phyloP scores from a whole-genome alignment of 2,329 filamentous ascomycete species.

The Fusarium secorum region DNA sequence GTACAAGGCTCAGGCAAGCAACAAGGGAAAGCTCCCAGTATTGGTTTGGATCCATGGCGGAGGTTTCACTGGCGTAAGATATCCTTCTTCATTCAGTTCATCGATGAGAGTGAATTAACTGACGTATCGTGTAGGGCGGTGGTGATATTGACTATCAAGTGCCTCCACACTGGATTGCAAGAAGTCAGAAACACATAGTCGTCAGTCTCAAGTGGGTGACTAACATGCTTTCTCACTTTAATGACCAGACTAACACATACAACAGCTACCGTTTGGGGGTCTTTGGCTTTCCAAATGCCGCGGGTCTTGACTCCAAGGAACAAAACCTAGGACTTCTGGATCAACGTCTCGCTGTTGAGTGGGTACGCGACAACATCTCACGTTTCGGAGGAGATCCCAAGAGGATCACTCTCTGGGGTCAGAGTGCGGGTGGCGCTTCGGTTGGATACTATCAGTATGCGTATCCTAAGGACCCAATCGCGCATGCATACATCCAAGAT shows the following conservation, averaged over 20 bases:
- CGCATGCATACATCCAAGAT: conserved; percentile 1
- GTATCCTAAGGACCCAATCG: neutral
- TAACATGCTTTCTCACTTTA: neutral
- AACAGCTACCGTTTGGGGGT: conserved; percentile 1
- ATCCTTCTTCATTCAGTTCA: neutral
- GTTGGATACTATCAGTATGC: conserved; percentile 12
- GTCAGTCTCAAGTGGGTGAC: conserved; percentile 5
- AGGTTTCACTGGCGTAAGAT: neutral
- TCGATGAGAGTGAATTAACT: neutral
- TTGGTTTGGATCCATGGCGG: conserved; percentile 9
- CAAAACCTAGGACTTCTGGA: conserved; percentile 3
- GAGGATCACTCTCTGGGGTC: conserved; percentile 1
- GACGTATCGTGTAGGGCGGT: neutral
- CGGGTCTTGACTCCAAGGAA: neutral
- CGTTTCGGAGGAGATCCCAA: neutral
- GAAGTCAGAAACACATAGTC: conserved; percentile 9
- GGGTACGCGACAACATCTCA: neutral
- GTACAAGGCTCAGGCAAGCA: neutral
- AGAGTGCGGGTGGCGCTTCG: conserved; percentile 1
- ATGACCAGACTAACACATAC: neutral
- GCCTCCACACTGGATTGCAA: neutral
- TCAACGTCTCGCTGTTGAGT: conserved; percentile 5
- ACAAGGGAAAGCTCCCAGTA: neutral
- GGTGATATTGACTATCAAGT: conserved; percentile 5
- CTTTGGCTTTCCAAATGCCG: conserved; percentile 2